These are phyloP conservation scores for Trametes hirsuta DNA, from an alignment of 1,284 basidiomycete species.

Conservation along the genomic window DNA sequence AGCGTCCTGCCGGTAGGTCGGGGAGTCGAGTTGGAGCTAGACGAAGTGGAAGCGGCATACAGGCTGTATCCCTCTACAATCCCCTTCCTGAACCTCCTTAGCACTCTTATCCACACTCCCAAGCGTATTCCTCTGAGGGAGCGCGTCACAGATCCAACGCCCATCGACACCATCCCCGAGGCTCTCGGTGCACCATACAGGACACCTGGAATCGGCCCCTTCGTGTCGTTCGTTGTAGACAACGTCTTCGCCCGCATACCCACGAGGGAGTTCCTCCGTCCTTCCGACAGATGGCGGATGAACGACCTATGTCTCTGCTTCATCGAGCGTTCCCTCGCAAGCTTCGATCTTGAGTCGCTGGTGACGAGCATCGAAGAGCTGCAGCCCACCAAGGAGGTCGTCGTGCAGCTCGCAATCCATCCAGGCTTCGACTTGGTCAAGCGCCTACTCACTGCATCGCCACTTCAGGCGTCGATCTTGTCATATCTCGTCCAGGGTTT, in stretches of 20 bases:
- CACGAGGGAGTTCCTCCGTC: slow-evolving; percentile 73
- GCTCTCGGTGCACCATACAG: slow-evolving; percentile 76
- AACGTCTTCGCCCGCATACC: slow-evolving; percentile 80
- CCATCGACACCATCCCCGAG: slow-evolving; percentile 76
- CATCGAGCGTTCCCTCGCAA: slow-evolving; percentile 81
- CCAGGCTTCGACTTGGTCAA: slow-evolving; percentile 90
- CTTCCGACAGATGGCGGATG: slow-evolving; percentile 85
- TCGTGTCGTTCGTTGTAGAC: slow-evolving; percentile 85
- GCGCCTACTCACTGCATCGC: slow-evolving; percentile 74
- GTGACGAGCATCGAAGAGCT: slow-evolving; percentile 54
- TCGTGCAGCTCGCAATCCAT: slow-evolving; percentile 67
- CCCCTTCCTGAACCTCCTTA: slow-evolving; percentile 85
- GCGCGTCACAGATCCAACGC: slow-evolving; percentile 61
- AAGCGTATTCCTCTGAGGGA: slow-evolving; percentile 67
- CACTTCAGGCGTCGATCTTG: slow-evolving; percentile 73
- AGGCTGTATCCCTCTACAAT: slow-evolving; percentile 86
- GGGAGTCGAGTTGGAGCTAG: slow-evolving; percentile 81
- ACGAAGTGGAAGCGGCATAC: slow-evolving; percentile 82
- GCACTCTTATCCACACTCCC: slow-evolving; percentile 78
- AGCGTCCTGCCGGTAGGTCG: slow-evolving; percentile 56
- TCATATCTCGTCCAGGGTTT: slow-evolving; percentile 80
- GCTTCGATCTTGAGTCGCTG: slow-evolving; percentile 78
- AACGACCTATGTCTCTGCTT: slow-evolving; percentile 86
- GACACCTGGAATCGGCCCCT: slow-evolving; percentile 77
- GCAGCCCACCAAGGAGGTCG: slow-evolving; percentile 51